A percentile compares a stretch with the other conserved stretches of the same genome.
phyloP scores from a whole-genome alignment of 768 basidiomycete genomes.

The Trametes cubensis region DNA sequence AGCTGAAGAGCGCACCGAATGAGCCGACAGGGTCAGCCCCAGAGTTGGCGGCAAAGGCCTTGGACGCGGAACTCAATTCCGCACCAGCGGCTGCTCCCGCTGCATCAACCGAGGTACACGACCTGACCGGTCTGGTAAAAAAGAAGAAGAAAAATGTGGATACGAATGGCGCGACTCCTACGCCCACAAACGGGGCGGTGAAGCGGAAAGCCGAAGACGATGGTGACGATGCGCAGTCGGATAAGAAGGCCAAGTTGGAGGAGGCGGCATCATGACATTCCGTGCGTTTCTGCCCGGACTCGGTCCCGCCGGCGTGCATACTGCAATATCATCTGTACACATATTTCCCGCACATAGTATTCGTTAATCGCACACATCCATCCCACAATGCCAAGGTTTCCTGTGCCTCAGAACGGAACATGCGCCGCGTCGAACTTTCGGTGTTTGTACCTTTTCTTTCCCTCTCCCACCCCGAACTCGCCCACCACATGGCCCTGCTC shows the following conservation, averaged over 20 bases:
- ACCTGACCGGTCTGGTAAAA: slow-evolving; percentile 85
- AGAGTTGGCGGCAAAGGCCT: slow-evolving; percentile 66
- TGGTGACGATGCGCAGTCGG: slow-evolving; percentile 40
- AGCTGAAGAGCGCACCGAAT: slow-evolving; percentile 80
- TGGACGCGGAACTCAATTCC: slow-evolving; percentile 71
- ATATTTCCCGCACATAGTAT: slow-evolving; percentile 10
- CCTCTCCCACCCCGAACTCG: slow-evolving; percentile 76
- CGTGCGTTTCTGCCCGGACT: background rate
- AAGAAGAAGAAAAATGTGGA: slow-evolving; percentile 67
- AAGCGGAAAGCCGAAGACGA: slow-evolving; percentile 79
- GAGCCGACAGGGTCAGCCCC: slow-evolving; percentile 63
- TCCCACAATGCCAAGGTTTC: background rate
- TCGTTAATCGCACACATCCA: slow-evolving; percentile 9
- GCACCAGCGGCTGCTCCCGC: slow-evolving; percentile 39
- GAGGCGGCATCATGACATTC: slow-evolving; percentile 29
- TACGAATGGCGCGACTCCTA: slow-evolving; percentile 31
- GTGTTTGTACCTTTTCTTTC: slow-evolving; percentile 78
- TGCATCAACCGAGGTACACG: slow-evolving; percentile 59
- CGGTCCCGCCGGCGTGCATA: background rate
- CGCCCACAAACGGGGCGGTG: slow-evolving; percentile 29
- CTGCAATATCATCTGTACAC: slow-evolving; percentile 14
- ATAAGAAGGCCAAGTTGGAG: slow-evolving; percentile 73
- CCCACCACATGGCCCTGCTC: slow-evolving; percentile 79
- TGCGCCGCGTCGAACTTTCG: slow-evolving; percentile 43
- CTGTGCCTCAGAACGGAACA: slow-evolving; percentile 48